Evolutionary conservation across 2,329 filamentous ascomycete genomes (phyloP).

Genomic region (Orbilia javanica): DNA sequence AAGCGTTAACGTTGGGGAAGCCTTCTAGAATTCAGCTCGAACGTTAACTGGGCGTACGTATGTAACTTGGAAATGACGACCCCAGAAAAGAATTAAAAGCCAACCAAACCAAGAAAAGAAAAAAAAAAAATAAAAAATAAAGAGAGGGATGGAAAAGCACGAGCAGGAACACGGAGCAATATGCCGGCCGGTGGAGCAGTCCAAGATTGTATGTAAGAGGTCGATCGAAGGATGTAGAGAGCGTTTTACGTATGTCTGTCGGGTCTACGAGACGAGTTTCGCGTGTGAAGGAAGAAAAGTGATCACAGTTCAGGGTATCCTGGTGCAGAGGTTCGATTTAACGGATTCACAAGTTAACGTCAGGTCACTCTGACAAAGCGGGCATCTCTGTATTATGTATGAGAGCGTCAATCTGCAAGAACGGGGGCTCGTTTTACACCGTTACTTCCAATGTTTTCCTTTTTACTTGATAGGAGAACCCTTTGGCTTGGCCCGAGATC

Average conservation of each 20-base stretch:
- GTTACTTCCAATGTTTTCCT: slow-evolving; percentile 13
- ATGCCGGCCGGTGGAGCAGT: slow-evolving; percentile 38
- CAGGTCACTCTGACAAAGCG: slow-evolving; percentile 32
- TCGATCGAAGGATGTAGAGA: background rate
- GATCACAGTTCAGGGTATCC: slow-evolving; percentile 36
- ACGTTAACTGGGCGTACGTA: slow-evolving; percentile 15
- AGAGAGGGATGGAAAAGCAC: background rate
- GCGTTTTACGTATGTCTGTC: slow-evolving; percentile 11
- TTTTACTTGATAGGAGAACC: slow-evolving; percentile 8
- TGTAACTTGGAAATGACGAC: slow-evolving; percentile 33
- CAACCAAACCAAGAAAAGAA: slow-evolving; percentile 7
- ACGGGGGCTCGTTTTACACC: slow-evolving; percentile 43
- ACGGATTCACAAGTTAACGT: slow-evolving; percentile 14
- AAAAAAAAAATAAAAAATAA: background rate
- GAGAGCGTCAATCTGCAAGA: slow-evolving; percentile 10
- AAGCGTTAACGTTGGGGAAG: slow-evolving; percentile 24
- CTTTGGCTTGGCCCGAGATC: slow-evolving; percentile 10
- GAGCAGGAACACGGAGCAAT: slow-evolving; percentile 17
- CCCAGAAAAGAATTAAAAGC: background rate
- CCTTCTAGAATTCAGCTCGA: slow-evolving; percentile 39
- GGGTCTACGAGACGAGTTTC: slow-evolving; percentile 29
- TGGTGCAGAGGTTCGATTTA: slow-evolving; percentile 28
- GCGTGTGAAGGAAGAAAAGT: slow-evolving; percentile 29
- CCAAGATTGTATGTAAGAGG: background rate
- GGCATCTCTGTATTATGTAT: slow-evolving; percentile 46